phyloP scores from a whole-genome alignment of 73 alveolate genomes.

The Paramecium octaurelia region DNA sequence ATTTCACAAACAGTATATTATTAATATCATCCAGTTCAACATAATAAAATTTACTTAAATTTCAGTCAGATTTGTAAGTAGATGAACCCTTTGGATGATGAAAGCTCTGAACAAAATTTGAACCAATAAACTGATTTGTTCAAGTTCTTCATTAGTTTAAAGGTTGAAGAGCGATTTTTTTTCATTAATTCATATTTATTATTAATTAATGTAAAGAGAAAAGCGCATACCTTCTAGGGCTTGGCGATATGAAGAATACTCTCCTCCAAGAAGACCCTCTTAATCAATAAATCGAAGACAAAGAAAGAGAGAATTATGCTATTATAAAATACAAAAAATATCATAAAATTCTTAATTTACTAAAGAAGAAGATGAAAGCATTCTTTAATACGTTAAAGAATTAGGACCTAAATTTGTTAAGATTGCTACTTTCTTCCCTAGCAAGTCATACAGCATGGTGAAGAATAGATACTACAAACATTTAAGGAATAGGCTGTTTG shows the following conservation, averaged over 20 bases:
- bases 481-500: not conserved
- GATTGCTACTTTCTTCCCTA: conserved; percentile 22
- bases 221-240: not conserved
- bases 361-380: not conserved
- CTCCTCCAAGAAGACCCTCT: not conserved
- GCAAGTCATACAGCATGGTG: conserved; percentile 1
- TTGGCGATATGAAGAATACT: not conserved
- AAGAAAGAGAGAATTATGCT: not conserved
- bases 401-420: conserved; percentile 22
- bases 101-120: not conserved
- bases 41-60: not conserved
- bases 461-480: conserved; percentile 20
- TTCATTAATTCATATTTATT: not conserved
- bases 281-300: not conserved
- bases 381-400: not conserved
- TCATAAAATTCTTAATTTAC: not conserved
- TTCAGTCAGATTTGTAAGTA: not conserved
- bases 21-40: not conserved
- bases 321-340: not conserved
- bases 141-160: not conserved
- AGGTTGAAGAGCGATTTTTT: not conserved
- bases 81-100: not conserved
- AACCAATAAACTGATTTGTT: not conserved
- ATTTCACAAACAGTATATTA: not conserved
- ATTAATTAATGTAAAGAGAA: not conserved